Evolutionary conservation across 2,329 filamentous ascomycete genomes (phyloP).

Genomic region (Pseudocercospora pini-densiflorae): DNA sequence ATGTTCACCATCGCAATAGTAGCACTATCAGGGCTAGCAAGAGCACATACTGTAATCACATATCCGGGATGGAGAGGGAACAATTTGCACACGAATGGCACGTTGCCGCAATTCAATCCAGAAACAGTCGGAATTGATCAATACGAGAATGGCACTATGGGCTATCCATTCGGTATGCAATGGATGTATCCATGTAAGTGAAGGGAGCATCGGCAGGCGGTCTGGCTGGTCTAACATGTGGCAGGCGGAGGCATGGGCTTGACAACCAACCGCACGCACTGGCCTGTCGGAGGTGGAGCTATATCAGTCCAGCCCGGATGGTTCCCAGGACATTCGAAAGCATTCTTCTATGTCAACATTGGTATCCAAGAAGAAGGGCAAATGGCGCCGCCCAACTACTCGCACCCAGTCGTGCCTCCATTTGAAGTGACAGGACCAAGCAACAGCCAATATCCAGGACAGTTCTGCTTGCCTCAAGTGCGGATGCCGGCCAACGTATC

Average conservation of each 20-base stretch:
- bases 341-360: slow-evolving; percentile 88
- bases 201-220: not conserved
- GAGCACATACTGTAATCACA: slow-evolving; percentile 78
- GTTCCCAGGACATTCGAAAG: slow-evolving; percentile 86
- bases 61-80: slow-evolving; percentile 89
- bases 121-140: slow-evolving; percentile 51
- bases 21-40: slow-evolving; percentile 9
- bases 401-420: slow-evolving; percentile 75
- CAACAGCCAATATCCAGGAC: slow-evolving; percentile 78
- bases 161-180: slow-evolving; percentile 81
- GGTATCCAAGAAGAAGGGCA: slow-evolving; percentile 62
- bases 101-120: slow-evolving; percentile 42
- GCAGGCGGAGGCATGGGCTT: slow-evolving; percentile 81
- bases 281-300: slow-evolving; percentile 88
- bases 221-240: slow-evolving; percentile 16
- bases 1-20: slow-evolving; percentile 10
- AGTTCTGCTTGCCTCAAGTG: slow-evolving; percentile 87
- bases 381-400: slow-evolving; percentile 81
- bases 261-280: slow-evolving; percentile 84
- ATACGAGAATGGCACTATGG: slow-evolving; percentile 19
- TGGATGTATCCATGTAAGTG: slow-evolving; percentile 92
- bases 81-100: slow-evolving; percentile 78
- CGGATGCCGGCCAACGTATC: slow-evolving; percentile 73
- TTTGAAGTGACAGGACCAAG: slow-evolving; percentile 83
- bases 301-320: slow-evolving; percentile 90